Evolutionary conservation across 1,284 basidiomycete species (phyloP).

Genomic region (Volvariella surrecta): DNA sequence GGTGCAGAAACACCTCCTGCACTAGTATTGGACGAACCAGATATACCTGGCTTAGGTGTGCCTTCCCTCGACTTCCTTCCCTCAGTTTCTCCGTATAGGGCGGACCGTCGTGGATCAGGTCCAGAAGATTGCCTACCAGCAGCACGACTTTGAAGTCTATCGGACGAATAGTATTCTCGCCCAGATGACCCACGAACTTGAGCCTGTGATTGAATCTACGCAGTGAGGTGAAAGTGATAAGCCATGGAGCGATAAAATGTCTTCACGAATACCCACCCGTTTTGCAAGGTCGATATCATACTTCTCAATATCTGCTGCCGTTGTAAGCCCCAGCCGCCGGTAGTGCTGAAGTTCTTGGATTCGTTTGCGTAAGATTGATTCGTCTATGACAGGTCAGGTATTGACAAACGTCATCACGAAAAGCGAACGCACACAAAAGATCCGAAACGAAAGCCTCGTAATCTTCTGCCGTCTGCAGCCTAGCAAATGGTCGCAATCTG

Average conservation of each 20-base stretch:
- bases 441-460: constrained; percentile 88
- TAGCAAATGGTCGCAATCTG: constrained; percentile 87
- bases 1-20: constrained; percentile 7
- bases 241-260: background rate
- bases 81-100: constrained; percentile 31
- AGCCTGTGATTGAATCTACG: constrained; percentile 25
- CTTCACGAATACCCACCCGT: constrained; percentile 40
- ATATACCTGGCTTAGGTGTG: constrained; percentile 38
- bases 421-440: constrained; percentile 63
- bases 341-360: constrained; percentile 89
- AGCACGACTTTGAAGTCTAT: constrained; percentile 37
- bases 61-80: constrained; percentile 46
- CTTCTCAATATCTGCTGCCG: constrained; percentile 80
- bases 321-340: constrained; percentile 75
- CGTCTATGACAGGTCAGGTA: constrained; percentile 44
- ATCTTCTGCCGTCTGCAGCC: constrained; percentile 87
- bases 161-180: constrained; percentile 44
- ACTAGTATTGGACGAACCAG: constrained; percentile 16
- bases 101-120: constrained; percentile 41
- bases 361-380: constrained; percentile 75
- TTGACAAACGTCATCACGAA: background rate
- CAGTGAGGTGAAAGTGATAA: constrained; percentile 3
- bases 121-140: constrained; percentile 47
- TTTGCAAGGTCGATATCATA: constrained; percentile 73
- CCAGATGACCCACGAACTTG: constrained; percentile 47